These are phyloP conservation scores for Neurospora hispaniola DNA, from an alignment of 495 filamentous ascomycete genomes.

Conservation along the genomic window DNA sequence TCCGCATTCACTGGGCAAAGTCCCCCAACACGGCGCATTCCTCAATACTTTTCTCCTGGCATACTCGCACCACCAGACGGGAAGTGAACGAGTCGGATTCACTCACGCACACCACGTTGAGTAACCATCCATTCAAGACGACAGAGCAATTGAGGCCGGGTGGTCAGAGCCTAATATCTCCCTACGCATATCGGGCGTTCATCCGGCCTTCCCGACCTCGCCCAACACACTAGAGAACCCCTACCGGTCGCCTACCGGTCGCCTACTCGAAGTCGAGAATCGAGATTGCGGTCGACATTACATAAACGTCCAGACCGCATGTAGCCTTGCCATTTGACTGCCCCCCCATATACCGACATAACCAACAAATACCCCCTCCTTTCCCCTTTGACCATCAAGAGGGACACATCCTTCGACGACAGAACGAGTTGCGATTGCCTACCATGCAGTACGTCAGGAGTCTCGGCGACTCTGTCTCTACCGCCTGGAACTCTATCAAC, in stretches of 20 bases:
- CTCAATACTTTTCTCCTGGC: neutral
- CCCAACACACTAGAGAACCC: neutral
- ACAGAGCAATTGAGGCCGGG: neutral
- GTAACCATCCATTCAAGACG: neutral
- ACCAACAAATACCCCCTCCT: neutral
- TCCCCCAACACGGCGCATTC: neutral
- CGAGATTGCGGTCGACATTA: neutral
- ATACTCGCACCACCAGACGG: neutral
- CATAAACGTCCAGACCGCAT: neutral
- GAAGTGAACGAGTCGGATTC: neutral
- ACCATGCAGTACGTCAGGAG: constrained; percentile 97
- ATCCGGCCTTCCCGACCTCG: neutral
- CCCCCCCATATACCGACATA: neutral
- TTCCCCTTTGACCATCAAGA: neutral
- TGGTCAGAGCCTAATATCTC: neutral
- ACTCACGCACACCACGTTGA: neutral
- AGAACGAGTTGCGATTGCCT: neutral
- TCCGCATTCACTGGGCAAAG: neutral
- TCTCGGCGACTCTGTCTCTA: constrained; percentile 89
- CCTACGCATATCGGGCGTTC: neutral
- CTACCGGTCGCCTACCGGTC: neutral
- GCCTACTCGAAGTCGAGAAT: neutral
- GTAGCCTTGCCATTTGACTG: neutral
- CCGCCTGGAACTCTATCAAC: constrained; percentile 99
- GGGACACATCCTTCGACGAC: neutral